These are phyloP conservation scores for Ceratocystis papillata DNA, from an alignment of 2,329 filamentous ascomycete species.

Conservation along the genomic window DNA sequence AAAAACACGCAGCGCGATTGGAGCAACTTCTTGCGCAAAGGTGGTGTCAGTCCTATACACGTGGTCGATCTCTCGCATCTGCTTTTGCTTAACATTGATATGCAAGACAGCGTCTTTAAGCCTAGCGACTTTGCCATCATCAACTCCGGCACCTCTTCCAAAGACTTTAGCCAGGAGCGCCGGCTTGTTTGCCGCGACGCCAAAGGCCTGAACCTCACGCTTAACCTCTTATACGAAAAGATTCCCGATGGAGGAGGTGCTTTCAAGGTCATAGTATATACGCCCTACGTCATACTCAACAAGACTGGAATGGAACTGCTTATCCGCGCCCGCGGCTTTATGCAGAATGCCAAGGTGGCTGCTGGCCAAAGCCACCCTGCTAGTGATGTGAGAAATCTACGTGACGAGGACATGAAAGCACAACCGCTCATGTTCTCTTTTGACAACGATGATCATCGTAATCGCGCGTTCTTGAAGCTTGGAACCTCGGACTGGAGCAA, in stretches of 20 bases:
- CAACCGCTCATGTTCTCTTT: slow-evolving; percentile 95
- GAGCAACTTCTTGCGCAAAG: slow-evolving; percentile 95
- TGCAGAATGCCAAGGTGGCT: slow-evolving; percentile 69
- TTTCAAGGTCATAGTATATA: slow-evolving; percentile 91
- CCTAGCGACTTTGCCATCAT: slow-evolving; percentile 95
- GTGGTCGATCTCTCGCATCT: slow-evolving; percentile 93
- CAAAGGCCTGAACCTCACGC: slow-evolving; percentile 63
- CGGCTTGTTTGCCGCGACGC: slow-evolving; percentile 73
- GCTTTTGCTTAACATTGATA: slow-evolving; percentile 81
- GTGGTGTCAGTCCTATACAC: slow-evolving; percentile 92
- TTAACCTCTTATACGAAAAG: slow-evolving; percentile 82
- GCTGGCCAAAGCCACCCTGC: slow-evolving; percentile 57
- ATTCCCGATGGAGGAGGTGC: slow-evolving; percentile 88
- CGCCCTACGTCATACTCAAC: slow-evolving; percentile 89
- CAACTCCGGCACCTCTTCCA: slow-evolving; percentile 71
- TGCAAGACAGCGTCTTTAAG: slow-evolving; percentile 93
- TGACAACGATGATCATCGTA: slow-evolving; percentile 76
- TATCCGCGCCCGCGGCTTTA: slow-evolving; percentile 77
- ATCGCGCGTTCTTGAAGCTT: slow-evolving; percentile 77
- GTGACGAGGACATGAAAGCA: slow-evolving; percentile 34
- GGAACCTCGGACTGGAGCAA: slow-evolving; percentile 93
- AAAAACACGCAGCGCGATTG: slow-evolving; percentile 98
- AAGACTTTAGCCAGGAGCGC: slow-evolving; percentile 74
- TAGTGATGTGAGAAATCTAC: background rate
- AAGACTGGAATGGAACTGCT: slow-evolving; percentile 85